Percentiles rank a stretch among this genome's conserved stretches.
Conservation (phyloP, 257 asterid species). For the Solanum raphanifolium region DNA sequence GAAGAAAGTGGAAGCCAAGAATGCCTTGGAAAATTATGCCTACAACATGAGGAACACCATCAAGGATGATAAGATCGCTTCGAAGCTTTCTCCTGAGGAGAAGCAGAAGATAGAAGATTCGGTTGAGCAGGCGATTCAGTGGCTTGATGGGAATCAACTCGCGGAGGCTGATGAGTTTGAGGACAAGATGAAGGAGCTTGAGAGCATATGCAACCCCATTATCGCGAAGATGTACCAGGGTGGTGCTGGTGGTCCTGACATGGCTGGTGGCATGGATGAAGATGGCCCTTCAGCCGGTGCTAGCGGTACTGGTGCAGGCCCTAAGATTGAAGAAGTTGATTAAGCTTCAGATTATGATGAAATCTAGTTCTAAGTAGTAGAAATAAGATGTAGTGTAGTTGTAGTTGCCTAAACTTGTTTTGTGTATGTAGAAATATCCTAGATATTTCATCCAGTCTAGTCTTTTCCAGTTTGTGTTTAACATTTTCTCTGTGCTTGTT, state of each 20-base stretch:
- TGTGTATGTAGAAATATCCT: neutral
- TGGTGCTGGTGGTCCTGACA: constrained; percentile 11
- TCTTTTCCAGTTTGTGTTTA: neutral
- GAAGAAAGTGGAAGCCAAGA: constrained; percentile 28
- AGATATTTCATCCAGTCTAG: neutral
- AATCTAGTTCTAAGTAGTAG: neutral
- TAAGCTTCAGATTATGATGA: neutral
- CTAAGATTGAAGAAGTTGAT: constrained; percentile 31
- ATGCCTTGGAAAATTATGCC: constrained; percentile 16
- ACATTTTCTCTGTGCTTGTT: neutral
- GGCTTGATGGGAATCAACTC: constrained; percentile 23
- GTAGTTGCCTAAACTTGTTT: neutral
- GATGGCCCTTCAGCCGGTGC: constrained; percentile 16
- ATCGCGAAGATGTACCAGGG: constrained; percentile 30
- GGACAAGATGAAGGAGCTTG: constrained; percentile 31
- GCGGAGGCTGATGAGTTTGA: constrained; percentile 27
- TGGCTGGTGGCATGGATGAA: constrained; percentile 20
- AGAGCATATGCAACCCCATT: constrained; percentile 23
- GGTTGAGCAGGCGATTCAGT: constrained; percentile 14
- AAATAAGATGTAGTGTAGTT: neutral
- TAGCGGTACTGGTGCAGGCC: constrained; percentile 13
- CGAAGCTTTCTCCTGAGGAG: constrained; percentile 17
- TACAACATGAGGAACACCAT: constrained; percentile 35
- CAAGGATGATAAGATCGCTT: constrained; percentile 25
- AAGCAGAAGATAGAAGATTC: constrained; percentile 25